Evolutionary conservation across 495 filamentous ascomycete species (phyloP).

Genomic region (Aspergillus homomorphus): DNA sequence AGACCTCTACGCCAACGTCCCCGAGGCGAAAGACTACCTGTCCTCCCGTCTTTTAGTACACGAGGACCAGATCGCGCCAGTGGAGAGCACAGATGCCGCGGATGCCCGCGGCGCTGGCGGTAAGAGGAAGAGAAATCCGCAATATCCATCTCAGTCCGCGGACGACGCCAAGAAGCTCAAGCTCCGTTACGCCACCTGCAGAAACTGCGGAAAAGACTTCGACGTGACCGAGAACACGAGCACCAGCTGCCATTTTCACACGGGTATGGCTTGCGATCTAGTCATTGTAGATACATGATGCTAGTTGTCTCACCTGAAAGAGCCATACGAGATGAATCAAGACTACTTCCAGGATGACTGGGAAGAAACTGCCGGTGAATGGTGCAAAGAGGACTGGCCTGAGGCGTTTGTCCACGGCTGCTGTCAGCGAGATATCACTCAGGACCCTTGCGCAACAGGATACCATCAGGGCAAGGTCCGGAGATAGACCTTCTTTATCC

Average conservation of each 20-base stretch:
- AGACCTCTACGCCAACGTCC: no score
- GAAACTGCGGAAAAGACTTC: conserved; percentile 1
- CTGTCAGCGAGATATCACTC: background rate
- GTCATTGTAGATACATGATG: background rate
- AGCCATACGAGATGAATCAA: background rate
- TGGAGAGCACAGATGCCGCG: background rate
- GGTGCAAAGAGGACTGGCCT: background rate
- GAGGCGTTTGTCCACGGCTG: background rate
- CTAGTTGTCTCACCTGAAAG: background rate
- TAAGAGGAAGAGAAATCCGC: background rate
- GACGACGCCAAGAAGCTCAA: background rate
- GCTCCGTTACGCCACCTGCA: background rate
- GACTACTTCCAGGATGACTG: background rate
- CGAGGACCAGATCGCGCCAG: background rate
- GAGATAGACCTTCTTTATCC: background rate
- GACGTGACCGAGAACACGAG: conserved; percentile 8
- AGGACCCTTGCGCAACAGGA: background rate
- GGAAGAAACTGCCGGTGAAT: background rate
- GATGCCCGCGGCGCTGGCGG: background rate
- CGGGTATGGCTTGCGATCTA: background rate
- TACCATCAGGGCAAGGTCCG: background rate
- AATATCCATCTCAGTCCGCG: no score
- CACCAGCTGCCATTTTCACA: conserved; percentile 3
- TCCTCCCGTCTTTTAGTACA: background rate
- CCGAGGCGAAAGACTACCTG: no score